Evolutionary conservation across 177 flowering plant species (phyloP).

Genomic region (Vitis hybrid): DNA sequence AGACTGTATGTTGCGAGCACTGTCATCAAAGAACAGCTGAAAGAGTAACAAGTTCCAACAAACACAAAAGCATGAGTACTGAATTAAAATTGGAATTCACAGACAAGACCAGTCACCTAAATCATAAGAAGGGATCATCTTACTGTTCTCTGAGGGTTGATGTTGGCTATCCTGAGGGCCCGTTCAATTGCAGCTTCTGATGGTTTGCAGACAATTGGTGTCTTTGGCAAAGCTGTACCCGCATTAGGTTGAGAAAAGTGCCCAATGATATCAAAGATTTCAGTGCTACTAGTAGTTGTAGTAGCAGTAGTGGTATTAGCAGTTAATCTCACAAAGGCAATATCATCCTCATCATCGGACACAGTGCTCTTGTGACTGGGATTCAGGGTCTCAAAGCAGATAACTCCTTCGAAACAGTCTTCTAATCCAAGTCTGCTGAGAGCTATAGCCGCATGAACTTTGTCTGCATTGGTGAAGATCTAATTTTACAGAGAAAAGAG

Average conservation of each 20-base stretch:
- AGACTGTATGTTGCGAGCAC: slow-evolving; percentile 79
- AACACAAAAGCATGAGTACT: not conserved
- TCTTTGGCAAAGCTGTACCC: slow-evolving; percentile 43
- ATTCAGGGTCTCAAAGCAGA: slow-evolving; percentile 86
- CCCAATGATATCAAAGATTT: slow-evolving; percentile 53
- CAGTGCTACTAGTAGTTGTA: slow-evolving; percentile 1
- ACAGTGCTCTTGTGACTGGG: slow-evolving; percentile 32
- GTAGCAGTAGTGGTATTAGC: slow-evolving; percentile 11
- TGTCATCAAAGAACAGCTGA: slow-evolving; percentile 94
- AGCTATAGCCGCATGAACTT: slow-evolving; percentile 62
- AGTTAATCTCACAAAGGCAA: slow-evolving; percentile 29
- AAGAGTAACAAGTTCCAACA: not conserved
- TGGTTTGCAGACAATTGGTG: slow-evolving; percentile 90
- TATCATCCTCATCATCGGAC: slow-evolving; percentile 33
- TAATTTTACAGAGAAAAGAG: slow-evolving; percentile 20
- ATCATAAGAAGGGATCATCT: slow-evolving; percentile 19
- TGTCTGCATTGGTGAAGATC: slow-evolving; percentile 91
- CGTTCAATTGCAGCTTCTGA: slow-evolving; percentile 53
- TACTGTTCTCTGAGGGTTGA: slow-evolving; percentile 80
- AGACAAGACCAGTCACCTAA: not conserved
- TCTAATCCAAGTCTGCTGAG: slow-evolving; percentile 75
- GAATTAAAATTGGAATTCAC: not conserved
- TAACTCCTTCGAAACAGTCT: slow-evolving; percentile 80
- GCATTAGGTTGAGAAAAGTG: slow-evolving; percentile 39
- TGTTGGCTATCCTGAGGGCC: slow-evolving; percentile 69